Base-by-base conservation (phyloP, 208 protist species). In the Wallacemonas sp. region DNA sequence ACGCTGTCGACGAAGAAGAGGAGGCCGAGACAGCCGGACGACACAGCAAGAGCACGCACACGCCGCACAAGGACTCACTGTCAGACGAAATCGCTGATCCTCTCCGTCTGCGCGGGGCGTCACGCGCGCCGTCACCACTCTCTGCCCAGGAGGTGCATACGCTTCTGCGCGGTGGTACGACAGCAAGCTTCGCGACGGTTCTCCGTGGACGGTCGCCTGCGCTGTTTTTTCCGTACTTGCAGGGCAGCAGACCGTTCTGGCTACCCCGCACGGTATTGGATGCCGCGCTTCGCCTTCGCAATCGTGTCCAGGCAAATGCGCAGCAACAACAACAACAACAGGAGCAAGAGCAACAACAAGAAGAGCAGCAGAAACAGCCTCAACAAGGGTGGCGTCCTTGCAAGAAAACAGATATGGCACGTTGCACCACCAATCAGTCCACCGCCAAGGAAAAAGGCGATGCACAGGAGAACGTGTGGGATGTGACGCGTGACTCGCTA, bases 181-280 rank as follows among this genome's bases (percentile, higher is more conserved):
- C 36, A 12, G 55, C 55, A 2, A 61, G 55, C 30, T 46, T 24
- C 30, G 23, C 55, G 36, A 43, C 33, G 33, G 33, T 69, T 4
- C 49, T 69, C 16, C 49, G 48, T 16, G 43, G 54, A 4, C 26
- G 34, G 14, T 63, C 80, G 2, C 80, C 80, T 0, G 72, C 68
- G 54, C 65, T 85, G 41, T 47, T 85, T 46, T 85, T 78, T 17
- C 71, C 80, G 2, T 72, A 68, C 2, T 64, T 74, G 49, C 80
- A 85, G 27, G 74, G 80, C 23, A 81, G 80, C 32, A 65, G 70
- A 0, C 80, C 80, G 1, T 74, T 74, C 55, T 64, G 81, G 24
- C 75, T 76, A 27, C 70, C 80, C 0, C 80, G 76, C 48, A 78
- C 80, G 4, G 61, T 81, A 0, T 4, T 69, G 33, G 43, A 55